Percentiles rank a stretch among this genome's conserved stretches.
These are phyloP conservation scores for Curvularia spicifera DNA, from an alignment of 2,329 filamentous ascomycete genomes.

Conservation along the genomic window DNA sequence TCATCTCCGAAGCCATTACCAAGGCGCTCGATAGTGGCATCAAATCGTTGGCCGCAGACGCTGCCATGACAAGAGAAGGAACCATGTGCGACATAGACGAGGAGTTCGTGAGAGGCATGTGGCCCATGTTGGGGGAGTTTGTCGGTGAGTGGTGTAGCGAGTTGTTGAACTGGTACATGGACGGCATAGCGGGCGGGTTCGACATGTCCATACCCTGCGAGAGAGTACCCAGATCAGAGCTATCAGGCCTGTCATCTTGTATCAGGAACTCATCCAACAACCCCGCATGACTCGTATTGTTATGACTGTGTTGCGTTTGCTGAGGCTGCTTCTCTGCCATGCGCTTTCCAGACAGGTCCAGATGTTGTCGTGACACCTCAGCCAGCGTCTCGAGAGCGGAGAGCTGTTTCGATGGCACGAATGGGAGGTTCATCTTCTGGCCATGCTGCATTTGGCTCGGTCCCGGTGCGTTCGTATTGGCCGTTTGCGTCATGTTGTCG, in stretches of 20 bases:
- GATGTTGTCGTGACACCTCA: constrained; percentile 78
- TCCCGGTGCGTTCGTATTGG: constrained; percentile 19
- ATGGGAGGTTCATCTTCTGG: constrained; percentile 51
- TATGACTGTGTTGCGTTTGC: constrained; percentile 21
- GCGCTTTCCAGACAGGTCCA: constrained; percentile 64
- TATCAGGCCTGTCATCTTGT: constrained; percentile 47
- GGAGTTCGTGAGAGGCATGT: constrained; percentile 37
- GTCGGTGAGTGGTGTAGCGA: constrained; percentile 47
- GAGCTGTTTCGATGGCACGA: constrained; percentile 63
- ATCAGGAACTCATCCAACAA: constrained; percentile 49
- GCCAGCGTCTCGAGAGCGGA: constrained; percentile 85
- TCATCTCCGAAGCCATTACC: constrained; percentile 47
- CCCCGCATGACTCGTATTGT: constrained; percentile 32
- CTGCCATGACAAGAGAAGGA: constrained; percentile 50
- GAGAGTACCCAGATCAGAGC: constrained; percentile 29
- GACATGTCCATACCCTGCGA: constrained; percentile 44
- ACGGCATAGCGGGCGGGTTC: constrained; percentile 43
- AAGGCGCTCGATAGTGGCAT: constrained; percentile 45
- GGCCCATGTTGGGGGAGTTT: constrained; percentile 43
- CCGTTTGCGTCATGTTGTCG: constrained; percentile 44
- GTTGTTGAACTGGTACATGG: constrained; percentile 50
- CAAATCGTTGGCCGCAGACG: constrained; percentile 50
- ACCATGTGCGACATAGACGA: constrained; percentile 45
- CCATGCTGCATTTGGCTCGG: constrained; percentile 33
- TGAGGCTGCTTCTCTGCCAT: constrained; percentile 42